Base-by-base conservation (phyloP, 75 land plant species). In the Pinus tabuliformis region DNA sequence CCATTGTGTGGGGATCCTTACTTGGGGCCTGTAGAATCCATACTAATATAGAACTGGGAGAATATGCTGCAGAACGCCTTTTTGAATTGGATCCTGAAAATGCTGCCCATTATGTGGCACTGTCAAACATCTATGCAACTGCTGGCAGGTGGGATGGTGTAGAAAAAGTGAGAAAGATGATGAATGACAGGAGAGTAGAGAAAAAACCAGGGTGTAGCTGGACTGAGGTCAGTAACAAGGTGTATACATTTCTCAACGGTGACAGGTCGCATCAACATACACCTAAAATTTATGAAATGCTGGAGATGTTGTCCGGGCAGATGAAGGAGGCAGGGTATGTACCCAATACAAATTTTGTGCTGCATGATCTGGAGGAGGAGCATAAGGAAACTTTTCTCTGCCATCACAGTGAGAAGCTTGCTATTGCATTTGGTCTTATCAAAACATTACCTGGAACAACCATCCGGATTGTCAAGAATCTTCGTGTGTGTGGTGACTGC, bases 401-500 rank as follows among this genome's bases (percentile, higher is more conserved):
- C 42, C 58, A 72, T 18, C 80, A 78, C 42, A 78, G 80, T 24
- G 80, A 78, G 58, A 72, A 75, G 59, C 52, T 78, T 30, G 80
- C 80, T 20, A 61, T 78, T 45, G 80, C 80, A 2, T 78, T 72
- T 62, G 80, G 80, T 6, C 37, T 78, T 30, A 60, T 78, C 65
- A 66, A 60, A 56, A 28, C 61, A 3, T 56, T 59, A 12, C 21
- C 26, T 8, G 75, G 36, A 4, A 18, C 18, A 5, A 56, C 75
- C 20, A 78, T 78, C 26, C 62, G 80, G 11, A 60, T 78, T 21
- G 65, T 78, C 12, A 78, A 78, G 58, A 78, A 78, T 21, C 39
- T 78, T 74, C 65, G 80, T 30, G 80, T 78, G 16, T 78, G 80
- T 60, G 18, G 57, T 28, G 80, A 78, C 58, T 78, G 80, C 62